These are phyloP conservation scores for Aspergillus panamensis DNA, from an alignment of 495 filamentous ascomycete species.

Conservation along the genomic window DNA sequence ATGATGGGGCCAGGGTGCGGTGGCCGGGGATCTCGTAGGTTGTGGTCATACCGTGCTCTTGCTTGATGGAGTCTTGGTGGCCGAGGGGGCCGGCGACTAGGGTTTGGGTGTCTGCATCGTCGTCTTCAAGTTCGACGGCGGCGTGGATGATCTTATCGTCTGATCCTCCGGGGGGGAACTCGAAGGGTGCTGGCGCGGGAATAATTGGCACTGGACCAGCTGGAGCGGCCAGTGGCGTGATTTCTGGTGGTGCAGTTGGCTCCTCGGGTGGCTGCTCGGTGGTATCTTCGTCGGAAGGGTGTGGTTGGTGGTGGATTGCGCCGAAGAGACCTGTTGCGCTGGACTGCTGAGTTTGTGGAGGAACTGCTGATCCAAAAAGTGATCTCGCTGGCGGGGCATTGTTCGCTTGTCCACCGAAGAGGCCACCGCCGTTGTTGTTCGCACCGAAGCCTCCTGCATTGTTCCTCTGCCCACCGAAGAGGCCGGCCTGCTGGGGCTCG, in stretches of 20 bases:
- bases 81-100: slow-evolving; percentile 9
- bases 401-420: neutral
- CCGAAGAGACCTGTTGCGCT: neutral
- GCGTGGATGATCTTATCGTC: neutral
- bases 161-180: too few species aligned
- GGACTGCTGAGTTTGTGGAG: neutral
- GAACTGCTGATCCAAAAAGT: too few species aligned
- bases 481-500: neutral
- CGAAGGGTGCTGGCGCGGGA: too few species aligned
- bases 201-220: too few species aligned
- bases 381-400: too few species aligned
- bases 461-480: neutral
- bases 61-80: slow-evolving; percentile 33
- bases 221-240: too few species aligned
- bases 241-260: too few species aligned
- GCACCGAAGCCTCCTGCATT: neutral
- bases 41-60: slow-evolving; percentile 54
- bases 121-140: slow-evolving; percentile 4
- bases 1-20: slow-evolving; percentile 45
- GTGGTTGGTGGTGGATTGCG: neutral
- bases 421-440: neutral
- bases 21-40: slow-evolving; percentile 58
- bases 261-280: neutral
- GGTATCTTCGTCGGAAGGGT: neutral
- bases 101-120: neutral